Evolutionary conservation across 1,284 basidiomycete species (phyloP).

Genomic region (Apiotrichum veenhuisii): DNA sequence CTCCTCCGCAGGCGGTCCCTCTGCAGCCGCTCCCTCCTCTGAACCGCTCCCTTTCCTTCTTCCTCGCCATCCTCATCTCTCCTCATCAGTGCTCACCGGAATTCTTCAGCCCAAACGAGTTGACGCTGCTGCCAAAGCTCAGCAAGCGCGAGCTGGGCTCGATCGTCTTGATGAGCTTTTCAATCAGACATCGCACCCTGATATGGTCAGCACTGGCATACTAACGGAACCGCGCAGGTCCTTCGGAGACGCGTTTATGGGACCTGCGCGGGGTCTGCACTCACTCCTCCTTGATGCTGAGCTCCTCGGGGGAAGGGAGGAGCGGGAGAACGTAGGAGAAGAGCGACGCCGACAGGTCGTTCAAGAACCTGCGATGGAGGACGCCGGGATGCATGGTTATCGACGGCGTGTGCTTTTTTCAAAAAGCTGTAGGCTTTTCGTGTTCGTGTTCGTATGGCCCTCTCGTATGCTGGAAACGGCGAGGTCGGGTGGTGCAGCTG

Average conservation of each 20-base stretch:
- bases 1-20: too few species aligned
- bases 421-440: too few species aligned
- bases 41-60: not conserved
- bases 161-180: constrained; percentile 89
- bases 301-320: constrained; percentile 80
- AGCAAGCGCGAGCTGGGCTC: constrained; percentile 85
- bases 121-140: constrained; percentile 88
- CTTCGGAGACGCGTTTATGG: too few species aligned
- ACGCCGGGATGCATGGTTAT: constrained; percentile 44
- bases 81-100: constrained; percentile 80
- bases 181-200: constrained; percentile 80
- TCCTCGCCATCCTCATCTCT: not conserved
- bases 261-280: too few species aligned
- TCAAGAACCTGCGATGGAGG: constrained; percentile 47
- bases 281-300: constrained; percentile 84
- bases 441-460: too few species aligned
- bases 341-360: constrained; percentile 49
- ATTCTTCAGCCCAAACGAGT: constrained; percentile 92
- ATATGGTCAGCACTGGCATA: not conserved
- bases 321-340: constrained; percentile 73
- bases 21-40: not conserved
- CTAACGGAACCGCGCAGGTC: too few species aligned
- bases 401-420: too few species aligned
- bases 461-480: too few species aligned
- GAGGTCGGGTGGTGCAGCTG: too few species aligned